Evolutionary conservation across 2,329 filamentous ascomycete genomes (phyloP).

Genomic region (Blastomyces parvus): DNA sequence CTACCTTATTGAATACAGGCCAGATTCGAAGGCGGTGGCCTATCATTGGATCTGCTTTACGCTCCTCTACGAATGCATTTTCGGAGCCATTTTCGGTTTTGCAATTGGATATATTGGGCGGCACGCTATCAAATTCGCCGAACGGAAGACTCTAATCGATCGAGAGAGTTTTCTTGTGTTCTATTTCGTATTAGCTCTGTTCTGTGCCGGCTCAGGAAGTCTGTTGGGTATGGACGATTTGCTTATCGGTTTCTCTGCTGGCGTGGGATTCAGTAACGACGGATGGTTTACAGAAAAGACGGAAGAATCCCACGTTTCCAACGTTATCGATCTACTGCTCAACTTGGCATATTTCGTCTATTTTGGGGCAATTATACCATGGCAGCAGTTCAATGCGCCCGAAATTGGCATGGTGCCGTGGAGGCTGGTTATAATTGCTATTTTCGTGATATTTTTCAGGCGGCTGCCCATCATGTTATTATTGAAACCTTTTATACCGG

Average conservation of each 20-base stretch:
- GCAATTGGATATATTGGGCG: constrained; percentile 78
- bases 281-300: constrained; percentile 98
- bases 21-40: constrained; percentile 57
- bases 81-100: constrained; percentile 84
- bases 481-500: constrained; percentile 85
- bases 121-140: constrained; percentile 79
- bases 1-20: constrained; percentile 77
- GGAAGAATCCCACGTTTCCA: constrained; percentile 95
- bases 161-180: constrained; percentile 96
- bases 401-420: constrained; percentile 70
- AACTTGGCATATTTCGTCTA: constrained; percentile 98
- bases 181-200: constrained; percentile 93
- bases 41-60: constrained; percentile 84
- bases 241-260: constrained; percentile 85
- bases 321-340: constrained; percentile 94
- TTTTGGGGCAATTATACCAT: constrained; percentile 93
- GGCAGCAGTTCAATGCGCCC: constrained; percentile 76
- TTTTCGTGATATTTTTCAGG: constrained; percentile 90
- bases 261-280: constrained; percentile 98
- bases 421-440: constrained; percentile 84
- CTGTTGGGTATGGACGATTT: constrained; percentile 87
- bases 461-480: constrained; percentile 90
- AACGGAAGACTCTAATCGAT: constrained; percentile 78
- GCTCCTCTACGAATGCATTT: constrained; percentile 90
- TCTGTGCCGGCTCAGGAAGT: constrained; percentile 88